Conservation (phyloP, 192 early-diverging fungal species). For the Mortierella antarctica region DNA sequence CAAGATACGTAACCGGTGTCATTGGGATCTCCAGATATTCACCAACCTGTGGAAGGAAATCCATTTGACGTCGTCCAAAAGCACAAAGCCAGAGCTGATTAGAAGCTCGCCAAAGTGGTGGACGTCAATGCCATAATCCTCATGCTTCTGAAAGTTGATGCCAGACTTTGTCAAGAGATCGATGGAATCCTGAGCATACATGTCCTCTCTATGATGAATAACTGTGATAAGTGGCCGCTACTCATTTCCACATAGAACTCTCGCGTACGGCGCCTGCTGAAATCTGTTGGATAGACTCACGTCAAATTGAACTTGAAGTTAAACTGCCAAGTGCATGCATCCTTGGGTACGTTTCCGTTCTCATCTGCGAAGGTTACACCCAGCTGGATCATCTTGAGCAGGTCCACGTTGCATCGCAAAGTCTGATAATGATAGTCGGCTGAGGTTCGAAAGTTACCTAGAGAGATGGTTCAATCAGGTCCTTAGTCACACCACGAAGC, state of each 20-base stretch:
- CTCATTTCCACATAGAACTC: background rate
- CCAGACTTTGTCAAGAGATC: constrained; percentile 97
- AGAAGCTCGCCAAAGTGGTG: constrained; percentile 97
- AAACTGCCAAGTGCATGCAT: constrained; percentile 97
- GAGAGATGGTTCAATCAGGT: background rate
- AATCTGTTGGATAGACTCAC: constrained; percentile 54
- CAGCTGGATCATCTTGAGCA: constrained; percentile 97
- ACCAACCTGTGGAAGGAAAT: constrained; percentile 94
- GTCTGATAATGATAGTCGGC: constrained; percentile 99
- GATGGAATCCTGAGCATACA: constrained; percentile 99
- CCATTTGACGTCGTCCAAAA: constrained; percentile 96
- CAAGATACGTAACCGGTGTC: background rate
- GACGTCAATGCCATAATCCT: constrained; percentile 95
- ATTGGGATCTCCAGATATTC: background rate
- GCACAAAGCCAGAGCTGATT: constrained; percentile 96
- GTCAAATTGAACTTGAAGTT: constrained; percentile 97
- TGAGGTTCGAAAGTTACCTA: constrained; percentile 89
- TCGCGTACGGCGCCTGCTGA: background rate
- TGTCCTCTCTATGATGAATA: constrained; percentile 77
- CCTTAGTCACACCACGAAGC: too few species aligned
- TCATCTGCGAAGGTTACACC: constrained; percentile 95
- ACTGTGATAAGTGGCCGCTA: background rate
- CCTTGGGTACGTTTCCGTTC: constrained; percentile 85
- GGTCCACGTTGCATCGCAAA: constrained; percentile 96
- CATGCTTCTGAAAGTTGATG: constrained; percentile 97